Evolutionary conservation across 2,329 filamentous ascomycete genomes (phyloP), one percentile per base, ranked within the genome.

Genomic region (Pseudofabraea citricarpa): DNA sequence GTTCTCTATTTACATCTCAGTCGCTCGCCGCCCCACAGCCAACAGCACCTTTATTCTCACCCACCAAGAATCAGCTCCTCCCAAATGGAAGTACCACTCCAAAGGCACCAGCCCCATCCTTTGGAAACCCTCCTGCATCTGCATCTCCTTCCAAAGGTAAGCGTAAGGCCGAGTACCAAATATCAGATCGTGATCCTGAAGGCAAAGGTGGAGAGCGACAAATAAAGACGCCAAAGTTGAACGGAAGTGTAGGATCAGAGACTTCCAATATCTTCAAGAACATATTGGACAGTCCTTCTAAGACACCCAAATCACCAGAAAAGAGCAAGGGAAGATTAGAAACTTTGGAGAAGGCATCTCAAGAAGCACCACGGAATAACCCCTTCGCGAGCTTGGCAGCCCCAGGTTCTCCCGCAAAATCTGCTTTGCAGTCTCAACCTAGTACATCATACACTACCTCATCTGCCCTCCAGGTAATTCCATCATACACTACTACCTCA

Each of bases 251-350:
- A n/a, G 55, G 52, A 27, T 63, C 60, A 7, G 53, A 51, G 23
- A 63, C 60, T 5, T 59, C 57, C 13, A 58, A 55, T 16, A 43
- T 61, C 10, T 60, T 63, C 49, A 59, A 56, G 36, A 49, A 47
- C 19, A 57, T 60, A 13, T 38, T 63, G 33, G 57, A 58, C 20
- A 57, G 49, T 29, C 54, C 52, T 19, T 42, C 47, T 2, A 51
- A 51, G 10, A 18, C 48, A 23, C 51, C 55, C n/a, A 45, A 49
- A n/a, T 31, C 27, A 10, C 27, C 27, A 20, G 57, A 53, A 42
- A 58, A 52, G 35, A 42, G 35, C 2, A n/a, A 12, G n/a, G 29
- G 41, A 15, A 23, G 43, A 33, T 36, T 51, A 6, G 46, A 48
- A 20, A 41, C 43, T 18, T 15, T 29, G 35, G 45, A 26, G 4